Evolutionary conservation across 1,284 basidiomycete genomes (phyloP), one percentile per base, ranked within the genome.

Genomic region (Phenoliferia sp.): DNA sequence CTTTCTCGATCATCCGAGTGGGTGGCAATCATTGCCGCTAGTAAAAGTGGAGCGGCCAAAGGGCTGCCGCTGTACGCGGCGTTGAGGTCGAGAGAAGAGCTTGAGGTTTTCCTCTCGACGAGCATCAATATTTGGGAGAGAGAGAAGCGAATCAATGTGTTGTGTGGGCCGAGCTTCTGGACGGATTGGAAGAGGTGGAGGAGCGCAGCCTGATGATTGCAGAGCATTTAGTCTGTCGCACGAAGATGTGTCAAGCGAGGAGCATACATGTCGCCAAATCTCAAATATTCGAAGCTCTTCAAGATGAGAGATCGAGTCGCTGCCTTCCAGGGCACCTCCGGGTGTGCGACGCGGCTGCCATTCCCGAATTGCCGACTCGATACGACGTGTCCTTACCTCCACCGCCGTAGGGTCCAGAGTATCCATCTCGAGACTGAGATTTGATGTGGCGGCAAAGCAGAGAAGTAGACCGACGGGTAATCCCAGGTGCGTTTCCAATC

Each of bases 111-210:
- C 6, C 48, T 19, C 19, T 52, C 22, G 19, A 52, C 19, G 48
- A 52, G 48, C 7, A 5, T 9, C 7, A 52, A 26, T 7, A 52
- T 52, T 52, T 52, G 48, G 9, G 48, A 52, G 6, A 52, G 48
- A 6, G 48, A 52, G 48, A n/a, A 26, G 5, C 48, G 48, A 26
- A 52, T 19, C 22, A 52, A 26, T 9, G 48, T 6, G 48, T 6
- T 9, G 48, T 52, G 48, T n/a, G 48, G 48, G 16, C 71, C 71
- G 17, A 63, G 63, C 5, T 59, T 57, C 31, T 70, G 63, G 1
- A 72, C 66, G 31, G 56, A 62, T n/a, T 70, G 69, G 61, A 69
- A 70, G 7, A 72, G 64, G 59, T 68, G 66, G 59, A 72, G 56
- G 35, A 72, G 56, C 28, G 61, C 39, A 22, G 70, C 68, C 68